A percentile compares a stretch with the other conserved stretches of the same genome.
phyloP scores from a whole-genome alignment of 2,329 filamentous ascomycete genomes.

The Cyclaneusma minus region DNA sequence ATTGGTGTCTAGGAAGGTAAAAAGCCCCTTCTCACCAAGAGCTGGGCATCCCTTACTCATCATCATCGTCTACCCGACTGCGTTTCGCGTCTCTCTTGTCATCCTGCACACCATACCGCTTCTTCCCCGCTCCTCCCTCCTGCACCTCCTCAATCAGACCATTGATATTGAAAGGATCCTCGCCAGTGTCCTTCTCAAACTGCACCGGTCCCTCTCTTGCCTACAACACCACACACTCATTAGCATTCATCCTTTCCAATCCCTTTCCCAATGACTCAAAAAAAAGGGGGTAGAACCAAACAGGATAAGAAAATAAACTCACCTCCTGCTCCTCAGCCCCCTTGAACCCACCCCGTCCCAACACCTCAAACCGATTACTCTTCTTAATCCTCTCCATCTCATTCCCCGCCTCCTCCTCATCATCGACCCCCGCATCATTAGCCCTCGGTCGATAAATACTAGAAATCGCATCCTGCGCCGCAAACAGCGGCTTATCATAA shows the following conservation, averaged over 20 bases:
- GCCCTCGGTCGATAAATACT: conserved; percentile 80
- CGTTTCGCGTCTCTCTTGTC: conserved; percentile 49
- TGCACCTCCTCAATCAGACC: conserved; percentile 76
- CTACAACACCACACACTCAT: conserved; percentile 23
- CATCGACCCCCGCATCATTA: conserved; percentile 59
- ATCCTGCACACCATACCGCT: conserved; percentile 64
- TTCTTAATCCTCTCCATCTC: conserved; percentile 84
- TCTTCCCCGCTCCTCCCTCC: conserved; percentile 45
- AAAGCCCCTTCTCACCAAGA: too few relatives aligned
- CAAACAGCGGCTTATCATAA: conserved; percentile 95
- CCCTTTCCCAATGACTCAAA: not conserved
- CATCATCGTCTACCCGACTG: conserved; percentile 62
- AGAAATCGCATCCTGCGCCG: conserved; percentile 85
- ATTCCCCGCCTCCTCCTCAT: conserved; percentile 63
- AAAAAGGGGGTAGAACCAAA: not conserved
- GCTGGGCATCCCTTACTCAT: too few relatives aligned
- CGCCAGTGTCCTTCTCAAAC: conserved; percentile 70
- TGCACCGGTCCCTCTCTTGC: conserved; percentile 82
- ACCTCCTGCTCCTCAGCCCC: conserved; percentile 72
- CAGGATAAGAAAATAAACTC: conserved; percentile 17
- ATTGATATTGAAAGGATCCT: conserved; percentile 86
- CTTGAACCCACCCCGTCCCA: conserved; percentile 85
- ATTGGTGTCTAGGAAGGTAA: too few relatives aligned
- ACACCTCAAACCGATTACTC: conserved; percentile 69
- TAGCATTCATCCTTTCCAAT: conserved; percentile 4